Evolutionary conservation across 139 green algal genomes (phyloP), one percentile per base, ranked within the genome.

Genomic region (Chlamydomonas schloesseri): DNA sequence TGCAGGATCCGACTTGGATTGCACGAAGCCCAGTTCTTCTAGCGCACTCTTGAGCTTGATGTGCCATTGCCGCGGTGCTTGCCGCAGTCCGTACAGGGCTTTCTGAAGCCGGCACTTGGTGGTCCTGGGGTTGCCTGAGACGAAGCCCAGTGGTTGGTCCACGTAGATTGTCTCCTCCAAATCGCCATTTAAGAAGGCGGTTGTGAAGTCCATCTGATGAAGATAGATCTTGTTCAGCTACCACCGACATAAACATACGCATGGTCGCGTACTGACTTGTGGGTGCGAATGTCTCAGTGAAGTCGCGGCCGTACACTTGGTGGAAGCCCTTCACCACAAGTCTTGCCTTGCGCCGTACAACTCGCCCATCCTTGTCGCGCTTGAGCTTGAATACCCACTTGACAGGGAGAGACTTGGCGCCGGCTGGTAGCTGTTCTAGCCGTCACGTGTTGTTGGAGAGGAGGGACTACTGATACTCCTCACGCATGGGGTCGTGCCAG

Each of bases 161-260:
- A 90, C 50, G n/a, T 87, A 92, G 17, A 92, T 64, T 10, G 73
- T 57, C 64, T 92, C 89, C 28, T 89, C 86, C 53, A 95, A 71
- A 31, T 92, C 79, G 15, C 89, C 88, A 65, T 94, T 89, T 11
- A 94, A 73, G 79, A 93, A 92, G 3, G 91, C 91, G 42, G 89
- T 93, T 46, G 89, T 93, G 57, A 93, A 87, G 53, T 94, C 87
- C 0, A 90, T n/a, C 2, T 88, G 80, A 1, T 78, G 34, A 6
- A 90, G n/a, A 26, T 71, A 88, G 50, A 33, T 73, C 80, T 1
- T 80, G 15, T 33, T 34, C 34, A 23, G 87, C 80, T 53, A 62
- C 73, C 13, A 80, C 23, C 0, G 87, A 53, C 10, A 84, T 36
- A 10, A 88, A 13, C 3, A 37, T 29, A 3, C 80, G 31, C 24